A percentile compares a stretch with the other conserved stretches of the same genome.
Evolutionary conservation across 2,329 filamentous ascomycete species (phyloP).

Genomic region (Fusarium piperis): DNA sequence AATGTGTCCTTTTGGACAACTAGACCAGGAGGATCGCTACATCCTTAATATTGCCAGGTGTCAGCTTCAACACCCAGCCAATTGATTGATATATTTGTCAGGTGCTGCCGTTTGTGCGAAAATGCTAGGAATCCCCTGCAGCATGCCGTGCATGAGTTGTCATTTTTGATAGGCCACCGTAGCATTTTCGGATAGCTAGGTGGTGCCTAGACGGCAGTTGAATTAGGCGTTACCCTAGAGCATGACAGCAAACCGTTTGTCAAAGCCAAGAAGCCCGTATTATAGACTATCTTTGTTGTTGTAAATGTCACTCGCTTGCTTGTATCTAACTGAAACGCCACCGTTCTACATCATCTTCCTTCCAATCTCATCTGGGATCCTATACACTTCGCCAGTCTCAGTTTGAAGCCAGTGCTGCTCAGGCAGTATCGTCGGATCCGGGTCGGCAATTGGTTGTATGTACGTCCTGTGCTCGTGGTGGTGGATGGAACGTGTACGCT

Average conservation of each 20-base stretch:
- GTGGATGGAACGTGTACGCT: constrained; percentile 37
- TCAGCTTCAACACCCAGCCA: neutral
- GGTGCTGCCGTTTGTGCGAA: neutral
- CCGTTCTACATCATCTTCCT: constrained; percentile 14
- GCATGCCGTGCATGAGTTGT: neutral
- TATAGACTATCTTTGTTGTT: neutral
- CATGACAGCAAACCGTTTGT: neutral
- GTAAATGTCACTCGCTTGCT: constrained; percentile 7
- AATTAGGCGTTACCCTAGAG: neutral
- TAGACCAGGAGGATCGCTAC: constrained; percentile 21
- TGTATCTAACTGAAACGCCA: neutral
- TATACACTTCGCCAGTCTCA: constrained; percentile 42
- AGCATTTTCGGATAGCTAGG: constrained; percentile 1
- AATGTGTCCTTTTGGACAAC: constrained; percentile 30
- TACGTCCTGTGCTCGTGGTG: constrained; percentile 33
- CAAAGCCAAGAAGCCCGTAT: neutral
- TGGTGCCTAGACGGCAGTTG: neutral
- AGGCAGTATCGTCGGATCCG: constrained; percentile 32
- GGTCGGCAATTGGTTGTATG: constrained; percentile 40
- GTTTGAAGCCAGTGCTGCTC: constrained; percentile 35
- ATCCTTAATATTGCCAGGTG: constrained; percentile 30
- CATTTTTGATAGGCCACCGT: constrained; percentile 14
- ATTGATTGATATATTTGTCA: neutral
- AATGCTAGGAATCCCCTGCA: neutral
- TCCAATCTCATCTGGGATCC: constrained; percentile 35